phyloP scores from a whole-genome alignment of 805 yeast species.

The Yarrowia sp. region DNA sequence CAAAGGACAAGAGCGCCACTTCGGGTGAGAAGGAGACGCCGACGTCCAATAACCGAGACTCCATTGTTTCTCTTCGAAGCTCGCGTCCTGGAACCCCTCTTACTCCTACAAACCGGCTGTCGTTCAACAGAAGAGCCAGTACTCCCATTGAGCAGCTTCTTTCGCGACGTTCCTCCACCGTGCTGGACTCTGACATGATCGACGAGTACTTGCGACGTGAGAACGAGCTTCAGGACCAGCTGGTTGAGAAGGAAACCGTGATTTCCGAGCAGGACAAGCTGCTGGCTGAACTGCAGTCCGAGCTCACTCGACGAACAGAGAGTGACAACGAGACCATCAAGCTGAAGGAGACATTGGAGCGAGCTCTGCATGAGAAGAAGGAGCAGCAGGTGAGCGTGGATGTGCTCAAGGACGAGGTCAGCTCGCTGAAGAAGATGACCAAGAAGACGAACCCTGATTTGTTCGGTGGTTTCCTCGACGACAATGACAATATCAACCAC shows the following conservation, averaged over 20 bases:
- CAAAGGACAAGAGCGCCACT: background rate
- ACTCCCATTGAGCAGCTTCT: slow-evolving; percentile 25
- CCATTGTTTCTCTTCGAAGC: background rate
- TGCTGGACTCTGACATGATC: slow-evolving; percentile 21
- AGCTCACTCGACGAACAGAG: slow-evolving; percentile 2
- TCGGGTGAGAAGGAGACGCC: background rate
- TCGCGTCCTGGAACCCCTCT: slow-evolving; percentile 16
- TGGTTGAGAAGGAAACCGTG: slow-evolving; percentile 46
- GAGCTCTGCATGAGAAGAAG: slow-evolving; percentile 43
- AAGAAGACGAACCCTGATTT: slow-evolving; percentile 1
- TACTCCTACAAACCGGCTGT: slow-evolving; percentile 6
- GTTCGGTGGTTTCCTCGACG: slow-evolving; percentile 33
- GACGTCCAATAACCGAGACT: slow-evolving; percentile 14
- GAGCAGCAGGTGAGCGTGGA: slow-evolving; percentile 43
- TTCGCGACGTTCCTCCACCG: slow-evolving; percentile 14
- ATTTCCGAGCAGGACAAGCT: slow-evolving; percentile 42
- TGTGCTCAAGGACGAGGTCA: slow-evolving; percentile 43
- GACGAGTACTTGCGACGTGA: slow-evolving; percentile 48
- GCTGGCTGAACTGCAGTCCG: slow-evolving; percentile 41
- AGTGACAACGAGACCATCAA: slow-evolving; percentile 33
- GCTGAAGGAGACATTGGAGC: slow-evolving; percentile 42
- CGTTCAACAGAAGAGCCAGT: slow-evolving; percentile 13
- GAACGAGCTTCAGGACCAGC: slow-evolving; percentile 48
- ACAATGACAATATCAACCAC: slow-evolving; percentile 32
- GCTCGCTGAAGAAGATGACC: slow-evolving; percentile 35